A percentile compares a stretch with the other conserved stretches of the same genome.
Conservation (phyloP, 768 basidiomycete genomes). For the Calvatia gigantea region DNA sequence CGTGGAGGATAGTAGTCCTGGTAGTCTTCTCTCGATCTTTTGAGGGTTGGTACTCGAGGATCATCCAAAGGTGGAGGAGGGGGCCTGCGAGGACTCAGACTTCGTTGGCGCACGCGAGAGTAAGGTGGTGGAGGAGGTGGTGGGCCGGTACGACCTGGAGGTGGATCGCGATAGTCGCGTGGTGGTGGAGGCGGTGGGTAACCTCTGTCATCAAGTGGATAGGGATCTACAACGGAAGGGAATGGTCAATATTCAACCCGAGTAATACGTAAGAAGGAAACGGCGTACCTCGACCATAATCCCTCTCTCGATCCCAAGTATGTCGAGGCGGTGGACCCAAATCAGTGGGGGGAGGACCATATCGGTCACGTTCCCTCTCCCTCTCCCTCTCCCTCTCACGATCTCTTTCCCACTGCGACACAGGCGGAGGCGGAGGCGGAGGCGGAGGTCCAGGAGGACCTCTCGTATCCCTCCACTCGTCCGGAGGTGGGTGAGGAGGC, state of each 20-base stretch:
- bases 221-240: not conserved
- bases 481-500: not conserved
- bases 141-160: not conserved
- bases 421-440: conserved; percentile 10
- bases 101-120: not conserved
- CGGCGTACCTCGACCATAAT: not conserved
- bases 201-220: not conserved
- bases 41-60: not conserved
- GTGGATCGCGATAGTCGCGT: not conserved
- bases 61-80: not conserved
- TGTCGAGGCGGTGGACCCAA: not conserved
- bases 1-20: not conserved
- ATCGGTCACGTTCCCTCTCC: not conserved
- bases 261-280: too few relatives aligned
- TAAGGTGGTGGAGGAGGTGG: not conserved
- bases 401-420: conserved; percentile 6
- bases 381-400: conserved; percentile 6
- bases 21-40: not conserved
- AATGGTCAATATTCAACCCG: not conserved
- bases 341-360: not conserved
- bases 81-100: not conserved
- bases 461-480: conserved; percentile 4
- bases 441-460: not conserved
- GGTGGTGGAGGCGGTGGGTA: not conserved
- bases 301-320: not conserved